Evolutionary conservation across 495 filamentous ascomycete genomes (phyloP).

Genomic region (Xanthoparmelia taractica): DNA sequence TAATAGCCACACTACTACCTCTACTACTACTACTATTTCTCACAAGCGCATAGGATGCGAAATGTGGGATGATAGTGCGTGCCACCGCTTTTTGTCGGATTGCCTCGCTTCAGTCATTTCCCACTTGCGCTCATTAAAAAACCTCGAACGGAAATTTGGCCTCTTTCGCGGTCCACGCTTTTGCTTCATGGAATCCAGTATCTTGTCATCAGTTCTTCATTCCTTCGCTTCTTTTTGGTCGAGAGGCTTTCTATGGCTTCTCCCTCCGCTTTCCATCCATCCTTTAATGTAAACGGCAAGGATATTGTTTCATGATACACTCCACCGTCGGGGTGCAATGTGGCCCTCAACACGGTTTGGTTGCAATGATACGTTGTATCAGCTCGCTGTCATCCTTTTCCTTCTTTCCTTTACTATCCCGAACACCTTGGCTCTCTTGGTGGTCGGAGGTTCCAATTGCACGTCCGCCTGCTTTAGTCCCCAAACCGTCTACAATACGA

Average conservation of each 20-base stretch:
- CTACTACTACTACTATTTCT: not conserved
- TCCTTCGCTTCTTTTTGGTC: not conserved
- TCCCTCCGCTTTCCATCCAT: not conserved
- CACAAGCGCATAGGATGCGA: conserved; percentile 1
- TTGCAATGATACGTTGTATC: conserved; percentile 9
- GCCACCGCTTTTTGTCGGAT: conserved; percentile 6
- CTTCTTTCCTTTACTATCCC: conserved; percentile 9
- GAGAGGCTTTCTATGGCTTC: conserved; percentile 2
- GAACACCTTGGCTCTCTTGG: conserved; percentile 26
- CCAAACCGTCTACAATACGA: conserved; percentile 38
- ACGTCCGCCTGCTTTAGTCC: conserved; percentile 39
- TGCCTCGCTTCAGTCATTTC: conserved; percentile 13
- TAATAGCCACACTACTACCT: too few species aligned
- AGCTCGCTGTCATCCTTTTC: conserved; percentile 10
- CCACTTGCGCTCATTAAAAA: conserved; percentile 9
- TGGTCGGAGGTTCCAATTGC: conserved; percentile 48
- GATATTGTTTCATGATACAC: conserved; percentile 10
- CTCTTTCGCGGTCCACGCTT: conserved; percentile 10
- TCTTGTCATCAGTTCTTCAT: not conserved
- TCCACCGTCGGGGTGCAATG: conserved; percentile 15
- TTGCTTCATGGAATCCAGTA: not conserved
- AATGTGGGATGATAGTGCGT: not conserved
- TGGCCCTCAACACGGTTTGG: not conserved
- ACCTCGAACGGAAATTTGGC: not conserved
- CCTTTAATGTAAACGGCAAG: conserved; percentile 11